phyloP scores from a whole-genome alignment of 208 protist species.

The Trypanosoma theileri region DNA sequence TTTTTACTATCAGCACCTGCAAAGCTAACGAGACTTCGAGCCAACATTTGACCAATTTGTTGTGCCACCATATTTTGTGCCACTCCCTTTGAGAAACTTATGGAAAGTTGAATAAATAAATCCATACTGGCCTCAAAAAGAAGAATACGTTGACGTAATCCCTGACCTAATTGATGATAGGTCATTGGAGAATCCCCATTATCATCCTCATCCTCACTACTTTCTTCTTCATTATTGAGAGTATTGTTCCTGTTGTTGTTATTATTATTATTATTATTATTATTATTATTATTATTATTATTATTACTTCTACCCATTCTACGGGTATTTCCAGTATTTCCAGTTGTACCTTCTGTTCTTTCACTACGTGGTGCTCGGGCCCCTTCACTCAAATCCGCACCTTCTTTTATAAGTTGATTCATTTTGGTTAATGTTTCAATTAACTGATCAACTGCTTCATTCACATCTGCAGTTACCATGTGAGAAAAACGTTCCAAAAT shows the following conservation, averaged over 20 bases:
- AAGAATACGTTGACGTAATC: constrained; percentile 62
- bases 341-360: not conserved
- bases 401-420: constrained; percentile 67
- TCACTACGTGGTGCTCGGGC: constrained; percentile 28
- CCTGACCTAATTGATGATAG: constrained; percentile 78
- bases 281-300: not conserved
- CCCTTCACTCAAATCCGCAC: constrained; percentile 66
- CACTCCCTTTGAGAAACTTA: constrained; percentile 75
- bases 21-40: constrained; percentile 78
- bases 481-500: constrained; percentile 88
- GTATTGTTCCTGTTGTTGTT: constrained; percentile 18
- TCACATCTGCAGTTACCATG: constrained; percentile 89
- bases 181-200: constrained; percentile 31
- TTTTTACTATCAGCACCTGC: constrained; percentile 72
- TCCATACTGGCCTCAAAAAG: constrained; percentile 82
- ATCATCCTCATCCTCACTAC: constrained; percentile 43
- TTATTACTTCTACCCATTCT: not conserved
- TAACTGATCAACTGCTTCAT: constrained; percentile 80
- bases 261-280: not conserved
- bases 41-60: constrained; percentile 88
- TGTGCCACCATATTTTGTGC: constrained; percentile 88
- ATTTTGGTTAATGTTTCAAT: constrained; percentile 82
- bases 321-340: constrained; percentile 13
- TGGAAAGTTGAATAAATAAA: constrained; percentile 83
- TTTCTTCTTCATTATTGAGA: constrained; percentile 24